Conservation (phyloP, 148 eudicot species). For the Mesembryanthemum crystallinum region DNA sequence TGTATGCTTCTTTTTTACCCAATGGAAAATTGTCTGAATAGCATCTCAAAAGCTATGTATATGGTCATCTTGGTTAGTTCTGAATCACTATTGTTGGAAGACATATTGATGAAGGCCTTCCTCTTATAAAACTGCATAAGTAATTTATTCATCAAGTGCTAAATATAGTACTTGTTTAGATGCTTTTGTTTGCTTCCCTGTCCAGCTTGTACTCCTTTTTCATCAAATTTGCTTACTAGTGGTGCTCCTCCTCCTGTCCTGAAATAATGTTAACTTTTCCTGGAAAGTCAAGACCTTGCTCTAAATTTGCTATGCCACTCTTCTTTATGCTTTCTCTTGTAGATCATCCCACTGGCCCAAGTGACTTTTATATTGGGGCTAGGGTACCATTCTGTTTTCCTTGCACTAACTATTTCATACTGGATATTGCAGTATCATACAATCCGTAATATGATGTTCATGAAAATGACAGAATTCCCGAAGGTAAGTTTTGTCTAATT, state of each 20-base stretch:
- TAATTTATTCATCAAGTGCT: neutral
- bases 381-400: neutral
- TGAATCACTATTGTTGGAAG: too few species aligned
- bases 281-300: neutral
- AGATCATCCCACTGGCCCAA: too few species aligned
- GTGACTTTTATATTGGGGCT: too few species aligned
- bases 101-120: too few species aligned
- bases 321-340: too few species aligned
- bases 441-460: constrained; percentile 64
- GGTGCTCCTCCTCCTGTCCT: neutral
- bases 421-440: constrained; percentile 60
- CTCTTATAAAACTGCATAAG: neutral
- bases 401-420: constrained; percentile 4
- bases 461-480: constrained; percentile 79
- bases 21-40: neutral
- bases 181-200: neutral
- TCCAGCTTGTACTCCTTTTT: neutral
- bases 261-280: neutral
- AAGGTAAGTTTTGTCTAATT: constrained; percentile 52
- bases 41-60: neutral
- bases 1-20: too few species aligned
- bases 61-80: neutral
- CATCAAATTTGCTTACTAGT: neutral
- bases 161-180: neutral
- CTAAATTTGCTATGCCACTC: neutral